These are phyloP conservation scores for Bruguiera parviflora DNA, from an alignment of 345 rosid genomes.

Conservation along the genomic window DNA sequence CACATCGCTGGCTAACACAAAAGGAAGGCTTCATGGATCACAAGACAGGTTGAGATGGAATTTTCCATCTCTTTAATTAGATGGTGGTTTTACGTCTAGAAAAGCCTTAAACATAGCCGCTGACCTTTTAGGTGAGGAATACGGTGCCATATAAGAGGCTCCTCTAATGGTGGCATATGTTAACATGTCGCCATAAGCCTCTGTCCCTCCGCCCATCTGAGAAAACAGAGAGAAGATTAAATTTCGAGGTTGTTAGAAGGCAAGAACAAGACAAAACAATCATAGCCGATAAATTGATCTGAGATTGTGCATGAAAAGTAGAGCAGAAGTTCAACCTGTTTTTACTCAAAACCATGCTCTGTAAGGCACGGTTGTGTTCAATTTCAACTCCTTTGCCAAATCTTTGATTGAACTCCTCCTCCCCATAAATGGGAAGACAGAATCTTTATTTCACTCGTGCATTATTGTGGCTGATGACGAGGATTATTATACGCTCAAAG, in stretches of 20 bases:
- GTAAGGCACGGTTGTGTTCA: slow-evolving; percentile 15
- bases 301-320: too few relatives aligned
- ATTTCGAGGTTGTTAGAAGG: too few relatives aligned
- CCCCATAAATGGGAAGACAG: slow-evolving; percentile 15
- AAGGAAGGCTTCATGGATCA: too few relatives aligned
- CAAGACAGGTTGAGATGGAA: too few relatives aligned
- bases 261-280: too few relatives aligned
- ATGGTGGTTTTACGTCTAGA: neutral
- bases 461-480: neutral
- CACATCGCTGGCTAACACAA: too few relatives aligned
- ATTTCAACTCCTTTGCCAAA: neutral
- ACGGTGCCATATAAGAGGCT: slow-evolving; percentile 18
- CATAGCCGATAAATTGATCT: too few relatives aligned
- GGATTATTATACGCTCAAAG: neutral
- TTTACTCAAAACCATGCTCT: slow-evolving; percentile 17
- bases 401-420: too few relatives aligned
- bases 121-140: slow-evolving; percentile 18
- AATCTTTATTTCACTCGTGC: slow-evolving; percentile 19
- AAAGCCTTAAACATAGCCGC: slow-evolving; percentile 10
- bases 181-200: slow-evolving; percentile 12
- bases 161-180: slow-evolving; percentile 11
- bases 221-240: neutral
- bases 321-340: slow-evolving; percentile 24
- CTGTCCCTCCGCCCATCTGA: slow-evolving; percentile 25
- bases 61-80: too few relatives aligned